Conservation (phyloP, 148 eudicot genomes). For the Drosera capensis region DNA sequence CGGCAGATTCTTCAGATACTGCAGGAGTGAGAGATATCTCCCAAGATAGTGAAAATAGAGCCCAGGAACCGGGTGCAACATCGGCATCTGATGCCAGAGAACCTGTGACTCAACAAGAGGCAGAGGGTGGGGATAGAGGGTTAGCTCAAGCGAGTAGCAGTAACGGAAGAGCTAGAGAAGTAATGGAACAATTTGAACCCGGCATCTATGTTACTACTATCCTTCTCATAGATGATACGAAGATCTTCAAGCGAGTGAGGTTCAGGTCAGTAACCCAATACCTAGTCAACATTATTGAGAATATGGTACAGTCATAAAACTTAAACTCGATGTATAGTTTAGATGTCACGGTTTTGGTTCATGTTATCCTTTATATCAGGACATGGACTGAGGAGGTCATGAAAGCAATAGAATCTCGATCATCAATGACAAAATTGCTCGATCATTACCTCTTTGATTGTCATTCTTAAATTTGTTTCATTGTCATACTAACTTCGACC, state of each 20-base stretch:
- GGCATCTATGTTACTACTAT: conserved; percentile 66
- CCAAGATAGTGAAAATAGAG: conserved; percentile 12
- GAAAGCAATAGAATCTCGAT: too few relatives aligned
- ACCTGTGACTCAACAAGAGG: conserved; percentile 12
- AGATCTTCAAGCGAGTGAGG: conserved; percentile 61
- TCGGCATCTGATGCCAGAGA: conserved; percentile 17
- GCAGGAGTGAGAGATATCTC: conserved; percentile 14
- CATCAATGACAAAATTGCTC: not conserved
- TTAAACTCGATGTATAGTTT: not conserved
- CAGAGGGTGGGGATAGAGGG: conserved; percentile 14
- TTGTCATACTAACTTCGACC: not conserved
- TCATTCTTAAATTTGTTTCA: not conserved
- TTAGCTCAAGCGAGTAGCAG: conserved; percentile 12
- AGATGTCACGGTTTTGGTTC: not conserved
- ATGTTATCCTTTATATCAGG: too few relatives aligned
- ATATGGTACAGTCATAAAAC: not conserved
- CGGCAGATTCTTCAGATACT: conserved; percentile 12
- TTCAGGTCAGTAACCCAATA: conserved; percentile 45
- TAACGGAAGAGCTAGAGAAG: conserved; percentile 31
- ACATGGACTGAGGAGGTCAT: too few relatives aligned
- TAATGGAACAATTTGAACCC: conserved; percentile 68
- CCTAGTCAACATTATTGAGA: not conserved
- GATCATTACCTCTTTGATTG: not conserved
- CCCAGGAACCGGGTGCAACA: conserved; percentile 9
- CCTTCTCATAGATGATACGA: conserved; percentile 42